Evolutionary conservation across 31 red algal genomes (phyloP), one percentile per base, ranked within the genome.

Genomic region (Asparagopsis taxiformis): DNA sequence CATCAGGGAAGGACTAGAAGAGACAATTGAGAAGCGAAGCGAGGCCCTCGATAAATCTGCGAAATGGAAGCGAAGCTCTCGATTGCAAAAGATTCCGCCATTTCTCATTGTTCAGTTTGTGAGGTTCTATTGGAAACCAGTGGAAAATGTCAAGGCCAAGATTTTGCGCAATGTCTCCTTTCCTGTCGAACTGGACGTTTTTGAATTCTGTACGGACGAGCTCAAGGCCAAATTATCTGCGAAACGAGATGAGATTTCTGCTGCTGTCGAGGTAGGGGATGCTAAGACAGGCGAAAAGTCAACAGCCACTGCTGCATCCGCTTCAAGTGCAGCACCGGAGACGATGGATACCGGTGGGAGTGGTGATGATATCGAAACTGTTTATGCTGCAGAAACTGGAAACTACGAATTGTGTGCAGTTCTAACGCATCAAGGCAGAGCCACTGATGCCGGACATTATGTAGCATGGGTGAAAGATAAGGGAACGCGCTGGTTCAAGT

Each of bases 91-190:
- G 13, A 49, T 97, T 20, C 94, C 94, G 24, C 88, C 82, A 0
- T 97, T 92, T 62, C 80, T 97, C 38, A 68, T 72, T 56, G 70
- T 97, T 7, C 80, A 88, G 58, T 89, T 97, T 70, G 88, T 97
- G 13, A 69, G 94, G 23, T 97, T 97, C 68, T 89, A 83, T 63
- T 97, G 94, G 94, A 97, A 97, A 67, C 81, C 89, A 1, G 81
- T 70, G 17, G 94, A 93, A 70, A 30, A 65, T 26, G 94, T 98
- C 54, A 93, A 93, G 63, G 94, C 94, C 20, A 98, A 98, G 72
- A 93, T 98, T 75, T 49, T 98, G 16, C 67, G 89, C 19, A 93
- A 90, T 37, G 90, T 98, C 11, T 82, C 75, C 15, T 98, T 98
- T 60, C 90, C 94, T 1, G 15, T 86, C 9, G 51, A 31, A 20